A percentile compares a stretch with the other conserved stretches of the same genome.
phyloP scores from a whole-genome alignment of 768 basidiomycete genomes.

The Calocybe gangraenosa region DNA sequence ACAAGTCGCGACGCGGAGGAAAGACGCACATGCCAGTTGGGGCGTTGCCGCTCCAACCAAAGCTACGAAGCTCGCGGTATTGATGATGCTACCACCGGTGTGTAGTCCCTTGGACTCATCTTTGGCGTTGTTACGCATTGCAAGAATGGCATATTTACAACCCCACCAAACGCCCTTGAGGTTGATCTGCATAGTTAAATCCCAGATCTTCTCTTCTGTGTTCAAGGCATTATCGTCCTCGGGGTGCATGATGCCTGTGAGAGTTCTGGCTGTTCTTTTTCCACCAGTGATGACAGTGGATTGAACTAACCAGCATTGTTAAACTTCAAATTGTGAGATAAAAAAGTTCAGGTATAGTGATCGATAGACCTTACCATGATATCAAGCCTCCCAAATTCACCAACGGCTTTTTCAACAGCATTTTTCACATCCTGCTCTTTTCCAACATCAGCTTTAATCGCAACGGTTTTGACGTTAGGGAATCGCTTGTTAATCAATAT shows the following conservation, averaged over 20 bases:
- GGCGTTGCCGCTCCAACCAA: slow-evolving; percentile 95
- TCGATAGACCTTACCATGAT: slow-evolving; percentile 69
- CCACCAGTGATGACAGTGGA: not conserved
- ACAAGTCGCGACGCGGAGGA: not conserved
- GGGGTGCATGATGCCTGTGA: slow-evolving; percentile 94
- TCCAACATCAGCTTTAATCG: slow-evolving; percentile 81
- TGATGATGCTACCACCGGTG: slow-evolving; percentile 90
- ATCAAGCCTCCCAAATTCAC: slow-evolving; percentile 90
- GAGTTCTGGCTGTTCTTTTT: not conserved
- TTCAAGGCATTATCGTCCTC: slow-evolving; percentile 92
- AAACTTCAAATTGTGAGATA: slow-evolving; percentile 50
- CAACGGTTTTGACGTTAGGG: slow-evolving; percentile 65
- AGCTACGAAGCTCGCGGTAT: slow-evolving; percentile 97
- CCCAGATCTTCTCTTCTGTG: slow-evolving; percentile 97
- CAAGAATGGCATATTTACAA: slow-evolving; percentile 94
- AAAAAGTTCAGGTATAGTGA: not conserved
- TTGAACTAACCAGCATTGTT: slow-evolving; percentile 74
- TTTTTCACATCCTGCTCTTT: slow-evolving; percentile 85
- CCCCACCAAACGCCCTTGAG: slow-evolving; percentile 99
- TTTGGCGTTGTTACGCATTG: slow-evolving; percentile 90
- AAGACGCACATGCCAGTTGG: slow-evolving; percentile 84
- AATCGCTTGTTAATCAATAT: slow-evolving; percentile 58
- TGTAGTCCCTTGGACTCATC: slow-evolving; percentile 79
- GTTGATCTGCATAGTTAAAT: slow-evolving; percentile 89
- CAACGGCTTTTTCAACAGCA: slow-evolving; percentile 74